Evolutionary conservation across 352 stramenopile species (phyloP), one percentile per base, ranked within the genome.

Genomic region (Phytophthora cryptogea): DNA sequence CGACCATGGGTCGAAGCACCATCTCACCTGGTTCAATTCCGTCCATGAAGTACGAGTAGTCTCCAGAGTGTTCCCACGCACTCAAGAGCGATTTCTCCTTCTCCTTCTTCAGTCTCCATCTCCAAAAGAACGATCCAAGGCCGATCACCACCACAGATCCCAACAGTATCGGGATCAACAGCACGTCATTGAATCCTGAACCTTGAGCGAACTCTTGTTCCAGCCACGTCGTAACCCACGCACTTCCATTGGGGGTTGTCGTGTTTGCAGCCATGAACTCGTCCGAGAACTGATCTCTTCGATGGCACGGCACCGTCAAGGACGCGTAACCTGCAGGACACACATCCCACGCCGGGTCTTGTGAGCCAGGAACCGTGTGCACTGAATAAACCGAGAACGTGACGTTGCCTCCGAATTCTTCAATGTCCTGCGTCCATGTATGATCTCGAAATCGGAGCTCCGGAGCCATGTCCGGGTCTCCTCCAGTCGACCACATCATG

Each of bases 401-500:
- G 14, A 67, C 16, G 31, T 53, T 66, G 5, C 40, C 45, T 10
- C 45, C 54, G 16, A 63, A 63, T 4, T 58, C 35, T 7, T 55
- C 17, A 32, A 61, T 49, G 11, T 60, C 36, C 33, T 74, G 44
- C 1, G 33, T 53, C 66, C 66, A 74, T 2, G 39, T 59, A 32
- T 74, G 66, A 9, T 67, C 54, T 44, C 59, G 27, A 2, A 74
- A 49, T 17, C 59, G 32, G 13, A 72, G 30, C 37, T 62, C 35
- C 1, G 59, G 53, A 1, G 28, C 17, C 42, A 70, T 52, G 0
- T 63, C 23, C 0, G 59, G 52, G 23, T 71, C 51, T 2, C 59
- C 68, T 10, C 66, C 66, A 8, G 23, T 47, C 2, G 55, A 63
- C 66, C 66, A 74, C 66, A 74, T 70, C 50, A 71, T 66, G 16